These are phyloP conservation scores for Paramarasmius palmivorus DNA, from an alignment of 1,284 basidiomycete species.

Conservation along the genomic window DNA sequence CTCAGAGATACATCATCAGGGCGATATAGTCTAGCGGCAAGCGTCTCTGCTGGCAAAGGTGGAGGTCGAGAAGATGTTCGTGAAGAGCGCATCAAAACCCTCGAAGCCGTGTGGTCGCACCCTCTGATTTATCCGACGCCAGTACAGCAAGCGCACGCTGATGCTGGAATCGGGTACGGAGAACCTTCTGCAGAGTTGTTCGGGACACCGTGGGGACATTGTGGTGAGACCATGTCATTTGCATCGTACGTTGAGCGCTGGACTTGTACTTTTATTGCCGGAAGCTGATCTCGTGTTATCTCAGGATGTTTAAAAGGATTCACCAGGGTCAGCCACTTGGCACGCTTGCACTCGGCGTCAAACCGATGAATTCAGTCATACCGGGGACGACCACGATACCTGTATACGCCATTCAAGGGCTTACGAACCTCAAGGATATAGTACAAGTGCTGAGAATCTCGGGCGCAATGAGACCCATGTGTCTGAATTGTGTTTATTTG, in stretches of 20 bases:
- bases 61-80: constrained; percentile 16
- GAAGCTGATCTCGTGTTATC: background rate
- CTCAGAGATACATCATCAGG: constrained; percentile 7
- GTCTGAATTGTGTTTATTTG: constrained; percentile 18
- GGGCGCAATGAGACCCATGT: constrained; percentile 20
- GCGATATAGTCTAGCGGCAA: constrained; percentile 17
- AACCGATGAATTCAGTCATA: constrained; percentile 18
- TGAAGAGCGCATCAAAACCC: constrained; percentile 9
- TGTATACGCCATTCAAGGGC: constrained; percentile 14
- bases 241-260: constrained; percentile 14
- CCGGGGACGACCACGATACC: constrained; percentile 15
- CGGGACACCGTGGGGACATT: constrained; percentile 22
- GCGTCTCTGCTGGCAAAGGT: constrained; percentile 19
- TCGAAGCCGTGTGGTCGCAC: constrained; percentile 13
- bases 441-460: constrained; percentile 17
- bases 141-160: constrained; percentile 18
- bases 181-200: constrained; percentile 18
- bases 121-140: constrained; percentile 15
- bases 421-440: constrained; percentile 11
- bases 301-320: constrained; percentile 17
- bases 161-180: constrained; percentile 8
- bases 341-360: constrained; percentile 19
- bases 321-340: constrained; percentile 11
- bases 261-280: background rate
- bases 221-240: constrained; percentile 19